Base-by-base conservation (phyloP, 140 eudicot species). In the Bidens hawaiensis region DNA sequence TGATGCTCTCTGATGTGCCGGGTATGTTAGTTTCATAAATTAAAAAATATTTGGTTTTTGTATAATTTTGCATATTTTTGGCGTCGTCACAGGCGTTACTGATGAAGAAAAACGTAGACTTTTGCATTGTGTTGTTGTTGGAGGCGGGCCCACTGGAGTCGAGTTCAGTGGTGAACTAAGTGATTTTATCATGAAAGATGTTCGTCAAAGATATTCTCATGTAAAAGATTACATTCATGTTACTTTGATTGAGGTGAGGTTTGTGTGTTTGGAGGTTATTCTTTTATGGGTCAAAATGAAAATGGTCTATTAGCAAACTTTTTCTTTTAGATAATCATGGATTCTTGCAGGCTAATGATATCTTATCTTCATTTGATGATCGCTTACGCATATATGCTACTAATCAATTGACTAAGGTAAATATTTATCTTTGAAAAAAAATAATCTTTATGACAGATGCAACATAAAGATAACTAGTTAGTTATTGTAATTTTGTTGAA, bases 61-160 rank as follows among this genome's bases (percentile, higher is more conserved):
- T 11, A 34, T 34, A 8, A 18, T 10, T 49, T 63, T 43, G 13
- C 25, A 1, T 49, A 9, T 50, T 74, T 12, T 3, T 63, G 33
- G 17, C 47, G 75, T 59, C 21, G 6, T 13, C 14, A 24, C 53
- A 93, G 99, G 99, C 23, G 76, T 93, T 22, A 34, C 79, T 46
- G 99, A 88, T 30, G 96, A 88, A 79, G 96, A 93, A 67, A 93
- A 94, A 56, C 79, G 91, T n/a, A 76, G 97, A 67, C 90, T 94
- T 65, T 80, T 94, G 48, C 99, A 94, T 66, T 85, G 95, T 58
- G 99, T 94, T 71, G 97, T 94, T 58, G 97, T 94, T 21, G 99
- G 99, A 57, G 99, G 99, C 43, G 97, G 99, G 62, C 97, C 99
- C 3, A 94, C 99, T 8, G 99, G 99, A 55, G 99, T 94, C 33